phyloP scores from a whole-genome alignment of 176 grass and related monocot genomes.

The Oryza rufipogon region DNA sequence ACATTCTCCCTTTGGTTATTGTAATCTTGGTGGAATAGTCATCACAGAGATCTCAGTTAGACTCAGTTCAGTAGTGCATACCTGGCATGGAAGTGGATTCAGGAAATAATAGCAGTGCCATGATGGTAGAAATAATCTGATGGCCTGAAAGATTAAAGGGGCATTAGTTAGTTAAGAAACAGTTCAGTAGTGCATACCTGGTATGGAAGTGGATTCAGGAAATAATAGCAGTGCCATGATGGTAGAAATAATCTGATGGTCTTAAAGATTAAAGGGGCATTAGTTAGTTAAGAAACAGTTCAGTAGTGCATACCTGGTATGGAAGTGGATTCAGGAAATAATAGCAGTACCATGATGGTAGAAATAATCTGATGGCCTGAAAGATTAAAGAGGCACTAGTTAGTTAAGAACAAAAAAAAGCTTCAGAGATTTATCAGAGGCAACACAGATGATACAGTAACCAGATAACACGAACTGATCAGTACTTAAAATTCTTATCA shows the following conservation, averaged over 20 bases:
- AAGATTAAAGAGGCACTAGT: neutral
- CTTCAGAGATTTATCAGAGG: slow-evolving; percentile 11
- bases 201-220: neutral
- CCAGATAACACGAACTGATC: neutral
- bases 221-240: neutral
- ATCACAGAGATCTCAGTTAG: slow-evolving; percentile 1
- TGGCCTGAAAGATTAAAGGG: slow-evolving; percentile 10
- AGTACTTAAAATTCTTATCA: neutral
- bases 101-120: neutral
- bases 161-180: neutral
- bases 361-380: slow-evolving; percentile 16
- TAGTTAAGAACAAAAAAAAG: neutral
- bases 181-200: slow-evolving; percentile 30
- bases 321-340: slow-evolving; percentile 12
- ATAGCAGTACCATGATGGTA: neutral
- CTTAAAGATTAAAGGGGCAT: neutral
- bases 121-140: neutral
- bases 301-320: slow-evolving; percentile 20
- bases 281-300: slow-evolving; percentile 1
- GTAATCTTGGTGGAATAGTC: slow-evolving; percentile 31
- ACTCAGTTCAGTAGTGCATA: slow-evolving; percentile 24
- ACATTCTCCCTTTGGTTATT: slow-evolving; percentile 36
- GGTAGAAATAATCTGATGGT: neutral
- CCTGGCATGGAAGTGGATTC: slow-evolving; percentile 16
- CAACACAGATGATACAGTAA: slow-evolving; percentile 1